These are phyloP conservation scores for Trapa incisa DNA, from an alignment of 345 rosid species.

Conservation along the genomic window DNA sequence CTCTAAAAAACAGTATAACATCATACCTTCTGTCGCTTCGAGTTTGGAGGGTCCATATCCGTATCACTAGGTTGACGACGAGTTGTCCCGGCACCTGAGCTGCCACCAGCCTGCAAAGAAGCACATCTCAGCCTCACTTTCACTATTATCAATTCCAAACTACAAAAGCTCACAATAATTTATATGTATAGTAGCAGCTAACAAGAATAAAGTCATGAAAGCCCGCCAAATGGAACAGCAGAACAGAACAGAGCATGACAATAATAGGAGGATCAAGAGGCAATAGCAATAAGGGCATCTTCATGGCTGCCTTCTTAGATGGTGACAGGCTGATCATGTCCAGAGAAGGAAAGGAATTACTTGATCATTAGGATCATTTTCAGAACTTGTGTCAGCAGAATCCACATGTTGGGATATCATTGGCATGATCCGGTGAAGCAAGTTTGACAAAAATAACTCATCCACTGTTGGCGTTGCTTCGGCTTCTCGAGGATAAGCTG, in stretches of 20 bases:
- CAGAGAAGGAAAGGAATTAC: background rate
- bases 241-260: background rate
- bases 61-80: slow-evolving; percentile 17
- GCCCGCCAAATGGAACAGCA: background rate
- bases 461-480: slow-evolving; percentile 33
- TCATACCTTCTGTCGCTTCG: slow-evolving; percentile 54
- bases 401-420: slow-evolving; percentile 27
- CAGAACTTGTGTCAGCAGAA: slow-evolving; percentile 13
- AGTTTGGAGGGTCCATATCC: slow-evolving; percentile 23
- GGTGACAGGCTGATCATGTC: background rate
- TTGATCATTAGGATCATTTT: slow-evolving; percentile 15
- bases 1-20: background rate
- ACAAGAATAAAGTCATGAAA: background rate
- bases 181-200: background rate
- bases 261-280: background rate
- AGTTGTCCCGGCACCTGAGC: slow-evolving; percentile 24
- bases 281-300: background rate
- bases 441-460: slow-evolving; percentile 47
- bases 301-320: background rate
- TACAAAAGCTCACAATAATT: background rate
- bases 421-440: slow-evolving; percentile 62
- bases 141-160: background rate
- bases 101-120: slow-evolving; percentile 27
- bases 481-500: slow-evolving; percentile 13
- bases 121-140: background rate